Evolutionary conservation across 176 grass and related monocot species (phyloP).

Genomic region (Aegilops sharonensis): DNA sequence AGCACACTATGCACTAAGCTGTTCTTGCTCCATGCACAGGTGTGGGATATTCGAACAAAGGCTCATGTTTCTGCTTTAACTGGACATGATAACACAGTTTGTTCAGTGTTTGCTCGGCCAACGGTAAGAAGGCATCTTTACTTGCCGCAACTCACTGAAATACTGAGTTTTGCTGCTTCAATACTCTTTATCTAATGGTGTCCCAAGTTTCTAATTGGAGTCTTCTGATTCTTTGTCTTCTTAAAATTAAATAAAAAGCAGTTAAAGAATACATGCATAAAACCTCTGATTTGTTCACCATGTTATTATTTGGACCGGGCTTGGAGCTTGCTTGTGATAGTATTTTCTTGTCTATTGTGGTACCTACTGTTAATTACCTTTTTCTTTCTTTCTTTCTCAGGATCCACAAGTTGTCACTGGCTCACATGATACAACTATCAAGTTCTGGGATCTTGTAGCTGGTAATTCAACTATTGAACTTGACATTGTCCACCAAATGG

Average conservation of each 20-base stretch:
- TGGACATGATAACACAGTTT: slow-evolving; percentile 96
- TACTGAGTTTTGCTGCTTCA: neutral
- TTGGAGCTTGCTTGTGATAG: neutral
- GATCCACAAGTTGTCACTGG: slow-evolving; percentile 99
- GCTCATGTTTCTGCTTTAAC: slow-evolving; percentile 98
- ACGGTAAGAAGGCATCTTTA: slow-evolving; percentile 55
- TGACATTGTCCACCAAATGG: neutral
- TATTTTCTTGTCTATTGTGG: neutral
- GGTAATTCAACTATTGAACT: slow-evolving; percentile 47
- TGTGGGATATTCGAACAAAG: slow-evolving; percentile 95
- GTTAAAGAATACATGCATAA: neutral
- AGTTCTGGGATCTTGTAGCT: slow-evolving; percentile 98
- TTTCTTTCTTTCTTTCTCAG: slow-evolving; percentile 33
- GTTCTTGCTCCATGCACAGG: slow-evolving; percentile 42
- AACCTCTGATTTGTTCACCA: neutral
- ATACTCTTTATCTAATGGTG: neutral
- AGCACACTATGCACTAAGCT: neutral
- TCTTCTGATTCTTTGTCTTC: slow-evolving; percentile 2
- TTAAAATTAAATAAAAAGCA: neutral
- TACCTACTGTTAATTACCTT: slow-evolving; percentile 2
- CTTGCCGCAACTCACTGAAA: neutral
- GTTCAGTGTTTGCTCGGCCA: slow-evolving; percentile 93
- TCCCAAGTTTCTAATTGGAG: neutral
- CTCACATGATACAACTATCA: slow-evolving; percentile 95
- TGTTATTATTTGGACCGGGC: neutral